A percentile compares a stretch with the other conserved stretches of the same genome.
Evolutionary conservation across 495 filamentous ascomycete genomes (phyloP).

Genomic region (Usnea hakonensis): DNA sequence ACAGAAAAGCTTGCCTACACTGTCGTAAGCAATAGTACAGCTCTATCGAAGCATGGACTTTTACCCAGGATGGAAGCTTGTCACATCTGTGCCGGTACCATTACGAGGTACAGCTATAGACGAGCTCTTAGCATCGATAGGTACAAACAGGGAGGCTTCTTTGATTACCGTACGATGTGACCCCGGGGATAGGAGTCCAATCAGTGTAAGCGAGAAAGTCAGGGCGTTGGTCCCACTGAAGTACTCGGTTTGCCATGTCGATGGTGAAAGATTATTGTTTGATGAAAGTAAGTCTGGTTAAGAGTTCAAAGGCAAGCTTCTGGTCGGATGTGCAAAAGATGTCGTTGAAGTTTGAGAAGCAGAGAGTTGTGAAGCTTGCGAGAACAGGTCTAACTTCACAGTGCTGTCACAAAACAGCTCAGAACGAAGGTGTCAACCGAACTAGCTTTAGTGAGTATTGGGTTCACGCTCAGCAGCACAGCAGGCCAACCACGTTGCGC

Average conservation of each 20-base stretch:
- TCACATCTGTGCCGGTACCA: neutral
- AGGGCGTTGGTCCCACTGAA: neutral
- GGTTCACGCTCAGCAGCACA: too few species aligned
- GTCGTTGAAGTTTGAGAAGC: neutral
- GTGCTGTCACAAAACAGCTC: too few species aligned
- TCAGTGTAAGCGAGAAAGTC: neutral
- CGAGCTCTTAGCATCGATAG: neutral
- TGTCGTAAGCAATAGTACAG: neutral
- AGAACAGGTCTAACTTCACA: neutral
- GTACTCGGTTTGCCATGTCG: neutral
- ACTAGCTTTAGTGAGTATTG: too few species aligned
- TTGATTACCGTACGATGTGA: neutral
- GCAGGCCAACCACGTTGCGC: too few species aligned
- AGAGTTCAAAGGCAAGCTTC: neutral
- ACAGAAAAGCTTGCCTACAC: neutral
- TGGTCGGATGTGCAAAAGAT: neutral
- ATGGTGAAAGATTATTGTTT: neutral
- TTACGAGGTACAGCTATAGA: neutral
- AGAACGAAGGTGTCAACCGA: too few species aligned
- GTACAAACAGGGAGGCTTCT: neutral
- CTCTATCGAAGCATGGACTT: neutral
- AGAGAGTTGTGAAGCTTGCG: neutral
- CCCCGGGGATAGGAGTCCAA: neutral
- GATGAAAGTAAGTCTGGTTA: neutral
- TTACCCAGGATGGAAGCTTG: neutral